These are phyloP conservation scores for Hericium erinaceus DNA, from an alignment of 768 basidiomycete species.

Conservation along the genomic window DNA sequence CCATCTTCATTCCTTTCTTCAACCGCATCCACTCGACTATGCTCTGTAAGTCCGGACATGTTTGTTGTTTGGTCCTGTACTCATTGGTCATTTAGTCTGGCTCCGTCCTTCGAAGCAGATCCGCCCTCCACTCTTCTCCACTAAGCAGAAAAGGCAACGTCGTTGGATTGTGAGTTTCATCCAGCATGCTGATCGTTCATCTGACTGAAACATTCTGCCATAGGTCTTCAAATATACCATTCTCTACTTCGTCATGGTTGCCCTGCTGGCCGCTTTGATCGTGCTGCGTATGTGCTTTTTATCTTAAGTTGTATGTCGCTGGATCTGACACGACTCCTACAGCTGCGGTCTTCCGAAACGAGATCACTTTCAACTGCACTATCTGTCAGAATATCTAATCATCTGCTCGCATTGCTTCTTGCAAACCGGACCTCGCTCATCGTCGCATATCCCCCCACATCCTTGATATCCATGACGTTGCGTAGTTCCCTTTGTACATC, in stretches of 20 bases:
- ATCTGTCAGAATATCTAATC: constrained; percentile 81
- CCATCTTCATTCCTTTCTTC: constrained; percentile 83
- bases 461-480: neutral
- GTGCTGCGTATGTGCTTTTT: constrained; percentile 55
- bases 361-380: constrained; percentile 69
- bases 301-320: neutral
- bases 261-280: constrained; percentile 73
- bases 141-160: constrained; percentile 86
- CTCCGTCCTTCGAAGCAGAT: constrained; percentile 92
- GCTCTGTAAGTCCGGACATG: constrained; percentile 17
- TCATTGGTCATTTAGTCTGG: constrained; percentile 57
- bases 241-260: constrained; percentile 70
- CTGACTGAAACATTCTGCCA: neutral
- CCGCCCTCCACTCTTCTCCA: constrained; percentile 85
- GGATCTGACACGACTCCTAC: constrained; percentile 13
- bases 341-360: constrained; percentile 78
- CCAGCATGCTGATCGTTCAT: neutral
- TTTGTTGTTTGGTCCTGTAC: neutral
- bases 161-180: constrained; percentile 68
- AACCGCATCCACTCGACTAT: constrained; percentile 87
- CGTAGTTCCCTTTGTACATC: constrained; percentile 1
- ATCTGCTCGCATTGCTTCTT: constrained; percentile 11
- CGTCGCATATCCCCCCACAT: neutral
- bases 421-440: constrained; percentile 8
- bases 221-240: constrained; percentile 80